Conservation (phyloP, 2,329 filamentous ascomycete genomes). For the Xylaria sp. region DNA sequence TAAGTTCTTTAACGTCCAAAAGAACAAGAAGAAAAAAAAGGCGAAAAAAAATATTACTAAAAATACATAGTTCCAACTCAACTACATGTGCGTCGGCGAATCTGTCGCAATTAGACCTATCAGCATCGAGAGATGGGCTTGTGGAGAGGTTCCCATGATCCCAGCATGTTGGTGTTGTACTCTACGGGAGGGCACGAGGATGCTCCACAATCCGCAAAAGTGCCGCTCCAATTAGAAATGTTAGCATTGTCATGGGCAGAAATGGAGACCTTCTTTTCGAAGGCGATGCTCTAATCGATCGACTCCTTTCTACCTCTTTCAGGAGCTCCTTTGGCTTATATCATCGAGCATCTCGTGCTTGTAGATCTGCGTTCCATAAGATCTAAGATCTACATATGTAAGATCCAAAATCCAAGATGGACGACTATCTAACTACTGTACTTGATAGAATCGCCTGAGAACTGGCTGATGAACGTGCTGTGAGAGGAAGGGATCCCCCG, state of each 20-base stretch:
- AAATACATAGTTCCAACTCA: too few relatives aligned
- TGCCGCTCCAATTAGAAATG: slow-evolving; percentile 21
- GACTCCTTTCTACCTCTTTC: slow-evolving; percentile 1
- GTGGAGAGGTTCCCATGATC: slow-evolving; percentile 11
- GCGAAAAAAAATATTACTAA: too few relatives aligned
- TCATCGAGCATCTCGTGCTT: background rate
- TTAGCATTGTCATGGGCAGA: background rate
- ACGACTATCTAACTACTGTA: background rate
- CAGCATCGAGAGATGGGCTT: background rate
- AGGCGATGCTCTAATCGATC: background rate
- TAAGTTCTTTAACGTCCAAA: too few relatives aligned
- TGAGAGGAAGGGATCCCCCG: background rate
- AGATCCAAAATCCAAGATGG: background rate
- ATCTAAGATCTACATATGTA: background rate
- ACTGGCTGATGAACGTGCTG: background rate
- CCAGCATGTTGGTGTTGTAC: background rate
- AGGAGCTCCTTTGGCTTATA: background rate
- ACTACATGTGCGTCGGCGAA: too few relatives aligned
- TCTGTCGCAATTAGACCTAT: slow-evolving; percentile 22
- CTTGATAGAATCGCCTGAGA: background rate
- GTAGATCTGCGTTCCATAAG: background rate
- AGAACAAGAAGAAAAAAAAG: too few relatives aligned
- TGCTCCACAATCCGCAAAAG: slow-evolving; percentile 3
- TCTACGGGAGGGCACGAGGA: background rate
- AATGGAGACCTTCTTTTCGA: background rate